Evolutionary conservation across 1,139 yeast species (phyloP).

Genomic region (Saccharomycopsis phalli): DNA sequence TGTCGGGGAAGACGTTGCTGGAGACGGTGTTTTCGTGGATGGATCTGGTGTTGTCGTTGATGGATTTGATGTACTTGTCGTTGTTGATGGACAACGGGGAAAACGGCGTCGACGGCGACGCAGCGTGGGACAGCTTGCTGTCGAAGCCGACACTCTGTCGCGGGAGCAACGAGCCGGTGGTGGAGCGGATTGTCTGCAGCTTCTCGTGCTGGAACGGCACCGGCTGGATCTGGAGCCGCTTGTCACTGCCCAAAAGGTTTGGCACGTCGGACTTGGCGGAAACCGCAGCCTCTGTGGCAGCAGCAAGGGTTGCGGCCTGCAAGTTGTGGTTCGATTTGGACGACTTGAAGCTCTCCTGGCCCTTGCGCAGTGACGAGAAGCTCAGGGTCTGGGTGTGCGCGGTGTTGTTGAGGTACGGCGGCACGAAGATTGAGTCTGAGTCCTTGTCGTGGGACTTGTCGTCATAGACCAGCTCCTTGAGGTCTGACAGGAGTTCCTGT

Average conservation of each 20-base stretch:
- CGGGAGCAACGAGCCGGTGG: slow-evolving; percentile 2
- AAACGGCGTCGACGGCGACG: slow-evolving; percentile 13
- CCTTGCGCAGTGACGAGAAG: slow-evolving; percentile 11
- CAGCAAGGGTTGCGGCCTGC: slow-evolving; percentile 11
- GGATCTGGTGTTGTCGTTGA: slow-evolving; percentile 10
- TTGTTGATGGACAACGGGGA: slow-evolving; percentile 17
- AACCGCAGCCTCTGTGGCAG: slow-evolving; percentile 11
- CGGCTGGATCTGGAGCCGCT: slow-evolving; percentile 5
- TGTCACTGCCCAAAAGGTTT: slow-evolving; percentile 5
- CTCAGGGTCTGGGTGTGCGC: slow-evolving; percentile 17
- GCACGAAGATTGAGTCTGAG: slow-evolving; percentile 15
- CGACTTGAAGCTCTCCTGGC: slow-evolving; percentile 16
- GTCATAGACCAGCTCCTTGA: slow-evolving; percentile 11
- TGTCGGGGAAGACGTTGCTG: slow-evolving; percentile 3
- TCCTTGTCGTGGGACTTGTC: slow-evolving; percentile 4
- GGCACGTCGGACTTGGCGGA: slow-evolving; percentile 7
- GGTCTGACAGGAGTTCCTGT: slow-evolving; percentile 14
- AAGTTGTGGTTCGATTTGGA: slow-evolving; percentile 12
- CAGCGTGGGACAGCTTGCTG: slow-evolving; percentile 2
- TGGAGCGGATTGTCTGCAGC: slow-evolving; percentile 6
- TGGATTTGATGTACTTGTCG: slow-evolving; percentile 13
- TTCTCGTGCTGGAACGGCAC: slow-evolving; percentile 3
- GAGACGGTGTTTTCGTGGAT: slow-evolving; percentile 3
- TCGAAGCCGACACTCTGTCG: slow-evolving; percentile 1
- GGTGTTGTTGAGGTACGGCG: slow-evolving; percentile 20